These are phyloP conservation scores for Cyphellophora attinorum DNA, from an alignment of 2,329 filamentous ascomycete genomes.

Conservation along the genomic window DNA sequence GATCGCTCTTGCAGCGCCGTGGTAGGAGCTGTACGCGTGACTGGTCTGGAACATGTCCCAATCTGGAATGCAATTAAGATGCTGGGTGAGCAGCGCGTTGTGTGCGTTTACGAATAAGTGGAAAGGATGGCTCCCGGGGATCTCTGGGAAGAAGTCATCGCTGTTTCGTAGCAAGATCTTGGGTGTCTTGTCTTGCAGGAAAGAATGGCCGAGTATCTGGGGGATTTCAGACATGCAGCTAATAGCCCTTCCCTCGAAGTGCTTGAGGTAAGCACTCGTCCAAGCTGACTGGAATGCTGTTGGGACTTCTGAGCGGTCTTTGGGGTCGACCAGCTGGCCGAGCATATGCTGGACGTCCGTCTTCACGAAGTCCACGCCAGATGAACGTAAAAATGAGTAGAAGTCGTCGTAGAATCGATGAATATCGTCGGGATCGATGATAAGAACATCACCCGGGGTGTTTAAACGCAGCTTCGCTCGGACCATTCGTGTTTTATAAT, in stretches of 20 bases:
- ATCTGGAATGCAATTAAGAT: conserved; percentile 80
- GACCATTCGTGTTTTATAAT: conserved; percentile 63
- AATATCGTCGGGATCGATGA: conserved; percentile 67
- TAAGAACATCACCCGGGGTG: no score
- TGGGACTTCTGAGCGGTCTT: conserved; percentile 61
- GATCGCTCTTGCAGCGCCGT: conserved; percentile 81
- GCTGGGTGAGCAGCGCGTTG: conserved; percentile 71
- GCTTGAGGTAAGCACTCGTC: conserved; percentile 64
- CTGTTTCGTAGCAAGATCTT: conserved; percentile 73
- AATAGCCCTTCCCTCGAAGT: conserved; percentile 70
- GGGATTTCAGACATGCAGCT: conserved; percentile 94
- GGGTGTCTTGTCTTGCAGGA: conserved; percentile 60
- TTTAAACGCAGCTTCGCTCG: conserved; percentile 43
- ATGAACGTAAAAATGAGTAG: conserved; percentile 65
- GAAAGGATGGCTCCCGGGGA: conserved; percentile 77
- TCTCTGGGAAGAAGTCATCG: conserved; percentile 79
- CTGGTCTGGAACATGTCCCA: conserved; percentile 67
- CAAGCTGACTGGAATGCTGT: conserved; percentile 76
- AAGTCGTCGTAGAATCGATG: conserved; percentile 79
- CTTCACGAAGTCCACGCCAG: conserved; percentile 79
- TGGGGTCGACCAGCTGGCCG: conserved; percentile 61
- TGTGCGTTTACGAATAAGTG: conserved; percentile 93
- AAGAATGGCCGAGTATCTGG: conserved; percentile 74
- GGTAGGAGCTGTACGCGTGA: conserved; percentile 66
- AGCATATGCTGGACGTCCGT: conserved; percentile 87